Percentiles rank a stretch among this genome's conserved stretches.
Conservation (phyloP, 371 early-diverging fungal genomes). For the Mortierella sp. region DNA sequence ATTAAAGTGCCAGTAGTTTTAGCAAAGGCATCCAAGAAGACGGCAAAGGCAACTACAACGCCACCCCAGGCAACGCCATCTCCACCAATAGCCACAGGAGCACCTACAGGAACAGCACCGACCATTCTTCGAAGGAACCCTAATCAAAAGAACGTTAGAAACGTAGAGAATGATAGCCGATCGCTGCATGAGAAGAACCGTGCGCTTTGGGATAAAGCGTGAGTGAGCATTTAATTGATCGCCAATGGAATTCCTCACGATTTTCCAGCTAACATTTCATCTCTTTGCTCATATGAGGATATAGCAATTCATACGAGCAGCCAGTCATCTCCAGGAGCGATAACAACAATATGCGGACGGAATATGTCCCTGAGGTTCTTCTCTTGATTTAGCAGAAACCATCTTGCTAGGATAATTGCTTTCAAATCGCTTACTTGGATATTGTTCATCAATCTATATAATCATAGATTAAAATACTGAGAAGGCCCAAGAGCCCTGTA, state of each 20-base stretch:
- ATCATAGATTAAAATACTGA: conserved; percentile 37
- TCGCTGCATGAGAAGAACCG: conserved; percentile 31
- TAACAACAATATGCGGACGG: conserved; percentile 29
- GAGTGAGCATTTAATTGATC: not conserved
- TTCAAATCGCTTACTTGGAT: not conserved
- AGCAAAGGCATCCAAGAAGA: conserved; percentile 1
- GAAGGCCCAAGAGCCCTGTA: conserved; percentile 47
- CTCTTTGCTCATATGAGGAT: not conserved
- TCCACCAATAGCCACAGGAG: not conserved
- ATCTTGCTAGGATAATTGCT: not conserved
- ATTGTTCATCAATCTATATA: not conserved
- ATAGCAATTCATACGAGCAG: conserved; percentile 37
- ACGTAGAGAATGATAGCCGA: not conserved
- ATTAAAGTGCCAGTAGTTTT: conserved; percentile 13
- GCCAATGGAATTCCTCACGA: not conserved
- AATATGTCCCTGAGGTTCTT: conserved; percentile 46
- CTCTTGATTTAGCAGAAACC: not conserved
- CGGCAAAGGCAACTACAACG: not conserved
- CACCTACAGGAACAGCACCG: not conserved
- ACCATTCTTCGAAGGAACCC: not conserved
- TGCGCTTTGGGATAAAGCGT: conserved; percentile 45
- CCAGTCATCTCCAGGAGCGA: conserved; percentile 39
- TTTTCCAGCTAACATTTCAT: not conserved
- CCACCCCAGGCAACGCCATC: not conserved
- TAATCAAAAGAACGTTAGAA: not conserved